These are phyloP conservation scores for Rhodotorula toruloides DNA, from an alignment of 768 basidiomycete species.

Conservation along the genomic window DNA sequence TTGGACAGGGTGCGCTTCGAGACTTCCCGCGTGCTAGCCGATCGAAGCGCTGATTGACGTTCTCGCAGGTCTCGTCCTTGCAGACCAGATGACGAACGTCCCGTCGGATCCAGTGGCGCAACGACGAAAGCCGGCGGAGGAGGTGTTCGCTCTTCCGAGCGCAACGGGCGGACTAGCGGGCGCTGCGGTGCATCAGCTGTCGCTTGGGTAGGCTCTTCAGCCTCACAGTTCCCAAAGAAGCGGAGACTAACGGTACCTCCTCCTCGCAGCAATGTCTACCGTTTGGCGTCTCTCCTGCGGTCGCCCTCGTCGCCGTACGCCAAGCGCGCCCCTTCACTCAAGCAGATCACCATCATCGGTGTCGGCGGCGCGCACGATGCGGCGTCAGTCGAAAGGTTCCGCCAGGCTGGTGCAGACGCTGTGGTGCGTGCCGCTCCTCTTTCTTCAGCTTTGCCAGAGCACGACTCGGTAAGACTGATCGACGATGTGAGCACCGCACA, in stretches of 20 bases:
- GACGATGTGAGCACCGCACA: not conserved
- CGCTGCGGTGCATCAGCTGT: constrained; percentile 65
- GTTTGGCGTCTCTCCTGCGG: constrained; percentile 57
- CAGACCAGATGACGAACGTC: constrained; percentile 52
- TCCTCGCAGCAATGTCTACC: constrained; percentile 45
- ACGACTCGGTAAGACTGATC: not conserved
- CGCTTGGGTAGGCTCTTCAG: constrained; percentile 65
- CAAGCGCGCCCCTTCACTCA: constrained; percentile 45
- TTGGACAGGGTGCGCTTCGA: constrained; percentile 55
- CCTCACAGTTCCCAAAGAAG: not conserved
- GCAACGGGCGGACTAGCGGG: constrained; percentile 70
- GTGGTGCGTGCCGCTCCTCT: constrained; percentile 47
- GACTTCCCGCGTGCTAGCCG: not conserved
- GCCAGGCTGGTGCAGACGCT: constrained; percentile 64
- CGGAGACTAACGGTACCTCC: not conserved
- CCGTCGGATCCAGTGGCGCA: constrained; percentile 21
- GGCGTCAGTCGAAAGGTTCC: constrained; percentile 63
- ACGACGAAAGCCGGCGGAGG: not conserved
- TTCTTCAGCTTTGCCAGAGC: not conserved
- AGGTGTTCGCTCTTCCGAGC: constrained; percentile 60
- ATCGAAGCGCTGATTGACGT: no score
- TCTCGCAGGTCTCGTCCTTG: constrained; percentile 54
- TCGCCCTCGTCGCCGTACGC: constrained; percentile 39
- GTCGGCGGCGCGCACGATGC: constrained; percentile 72
- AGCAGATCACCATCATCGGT: constrained; percentile 61